A percentile compares a stretch with the other conserved stretches of the same genome.
Conservation (phyloP, 2,329 filamentous ascomycete species). For the Sodiomyces alkalinus region DNA sequence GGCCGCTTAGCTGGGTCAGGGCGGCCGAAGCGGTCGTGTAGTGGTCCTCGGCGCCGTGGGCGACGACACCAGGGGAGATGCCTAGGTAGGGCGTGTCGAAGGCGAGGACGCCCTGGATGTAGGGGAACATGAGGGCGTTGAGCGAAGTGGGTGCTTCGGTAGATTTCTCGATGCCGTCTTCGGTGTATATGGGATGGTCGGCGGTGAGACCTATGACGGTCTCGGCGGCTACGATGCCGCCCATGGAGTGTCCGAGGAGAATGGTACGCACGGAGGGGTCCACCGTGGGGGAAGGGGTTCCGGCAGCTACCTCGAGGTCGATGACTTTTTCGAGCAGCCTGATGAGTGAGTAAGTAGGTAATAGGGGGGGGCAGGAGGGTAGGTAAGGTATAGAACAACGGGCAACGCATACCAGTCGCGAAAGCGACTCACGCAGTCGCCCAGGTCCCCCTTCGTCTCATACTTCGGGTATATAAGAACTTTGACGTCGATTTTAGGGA, state of each 20-base stretch:
- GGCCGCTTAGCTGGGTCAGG: constrained; percentile 47
- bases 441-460: constrained; percentile 66
- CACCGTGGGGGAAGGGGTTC: constrained; percentile 68
- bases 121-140: constrained; percentile 75
- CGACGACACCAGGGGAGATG: constrained; percentile 68
- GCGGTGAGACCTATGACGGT: constrained; percentile 57
- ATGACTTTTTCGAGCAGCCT: constrained; percentile 88
- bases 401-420: constrained; percentile 59
- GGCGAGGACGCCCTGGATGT: constrained; percentile 76
- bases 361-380: background rate
- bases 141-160: constrained; percentile 18
- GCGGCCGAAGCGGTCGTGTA: constrained; percentile 61
- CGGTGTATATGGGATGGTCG: constrained; percentile 36
- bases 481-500: constrained; percentile 54
- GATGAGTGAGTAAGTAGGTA: background rate
- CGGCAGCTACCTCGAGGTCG: constrained; percentile 74
- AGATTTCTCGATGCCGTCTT: constrained; percentile 23
- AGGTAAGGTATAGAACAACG: background rate
- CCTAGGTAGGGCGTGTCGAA: constrained; percentile 91
- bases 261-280: constrained; percentile 74
- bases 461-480: constrained; percentile 64
- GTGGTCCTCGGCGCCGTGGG: constrained; percentile 73
- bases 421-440: constrained; percentile 56
- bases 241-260: constrained; percentile 79
- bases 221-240: constrained; percentile 88